Base-by-base conservation (phyloP, 208 protist species). In the Wallacemonas sp. region DNA sequence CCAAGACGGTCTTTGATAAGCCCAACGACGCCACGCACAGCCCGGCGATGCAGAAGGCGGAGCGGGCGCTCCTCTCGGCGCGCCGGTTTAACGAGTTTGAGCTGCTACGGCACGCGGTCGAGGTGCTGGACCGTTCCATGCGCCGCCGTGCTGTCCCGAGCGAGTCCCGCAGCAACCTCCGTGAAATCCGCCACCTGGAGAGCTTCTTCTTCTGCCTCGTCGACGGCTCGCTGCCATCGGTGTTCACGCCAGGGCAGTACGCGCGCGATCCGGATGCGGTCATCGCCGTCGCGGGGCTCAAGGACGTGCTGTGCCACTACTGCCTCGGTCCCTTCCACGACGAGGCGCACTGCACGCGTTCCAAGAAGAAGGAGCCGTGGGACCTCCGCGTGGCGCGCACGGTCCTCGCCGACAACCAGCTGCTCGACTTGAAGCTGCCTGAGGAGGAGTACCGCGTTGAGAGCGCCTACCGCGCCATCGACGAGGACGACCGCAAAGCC, bases 121-220 rank as follows among this genome's bases (percentile, higher is more conserved):
- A 90, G 46, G 78, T 88, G 49, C 74, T 95, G 8, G 89, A 95
- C 56, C 29, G 61, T 33, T 74, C 78, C 29, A 91, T 88, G 64
- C 89, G 89, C 26, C 83, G 86, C 21, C 76, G 75, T 34, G 61
- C 68, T 14, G 52, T 95, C 11, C 68, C 83, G 2, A 29, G 41
- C 32, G 24, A 8, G 26, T 24, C 72, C 21, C 68, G 64, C 16
- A 71, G 49, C 43, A 61, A 72, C 52, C 49, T 95, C 46, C 70
- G 87, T 5, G 84, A 91, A 61, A 77, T 93, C 27, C 74, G 71
- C 27, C 80, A 84, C 16, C 86, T 79, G 19, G 80, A 70, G 41
- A 93, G 86, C 29, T 95, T 93, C 72, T 90, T 91, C 73, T 93
- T 92, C 54, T 93, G 86, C 58, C 70, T 95, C 24, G 77, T 95